phyloP scores from a whole-genome alignment of 306 rosid species.

The Aeschynomene evenia region DNA sequence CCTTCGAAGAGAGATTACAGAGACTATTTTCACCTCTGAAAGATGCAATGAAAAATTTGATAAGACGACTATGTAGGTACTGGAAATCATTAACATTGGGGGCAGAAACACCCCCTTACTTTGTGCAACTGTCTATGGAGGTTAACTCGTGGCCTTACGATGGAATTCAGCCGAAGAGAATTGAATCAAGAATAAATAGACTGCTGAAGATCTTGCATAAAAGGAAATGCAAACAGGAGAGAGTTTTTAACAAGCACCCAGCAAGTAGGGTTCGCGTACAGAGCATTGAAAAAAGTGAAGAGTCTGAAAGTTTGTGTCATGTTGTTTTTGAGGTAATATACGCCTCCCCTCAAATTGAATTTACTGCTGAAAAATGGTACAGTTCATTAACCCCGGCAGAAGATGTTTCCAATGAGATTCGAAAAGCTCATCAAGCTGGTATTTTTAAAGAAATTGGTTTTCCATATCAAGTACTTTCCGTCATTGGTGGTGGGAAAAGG shows the following conservation, averaged over 20 bases:
- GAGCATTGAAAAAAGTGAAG: slow-evolving; percentile 85
- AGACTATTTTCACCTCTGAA: slow-evolving; percentile 28
- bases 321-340: slow-evolving; percentile 80
- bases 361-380: slow-evolving; percentile 63
- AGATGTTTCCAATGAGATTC: slow-evolving; percentile 84
- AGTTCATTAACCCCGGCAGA: slow-evolving; percentile 82
- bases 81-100: slow-evolving; percentile 83
- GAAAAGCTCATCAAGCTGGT: slow-evolving; percentile 55
- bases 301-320: slow-evolving; percentile 53
- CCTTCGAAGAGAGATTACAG: slow-evolving; percentile 26
- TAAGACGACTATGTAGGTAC: slow-evolving; percentile 60
- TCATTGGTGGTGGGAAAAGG: slow-evolving; percentile 83
- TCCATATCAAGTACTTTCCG: slow-evolving; percentile 71
- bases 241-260: slow-evolving; percentile 52
- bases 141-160: slow-evolving; percentile 76
- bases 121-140: slow-evolving; percentile 82
- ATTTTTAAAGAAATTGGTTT: slow-evolving; percentile 62
- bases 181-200: slow-evolving; percentile 77
- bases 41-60: slow-evolving; percentile 44
- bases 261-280: slow-evolving; percentile 87
- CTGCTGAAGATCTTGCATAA: slow-evolving; percentile 61
- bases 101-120: slow-evolving; percentile 95
- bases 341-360: slow-evolving; percentile 64
- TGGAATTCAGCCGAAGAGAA: slow-evolving; percentile 85
- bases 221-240: slow-evolving; percentile 59